Evolutionary conservation across 805 yeast species (phyloP), one percentile per base, ranked within the genome.

Genomic region (Candida rishiriensis): DNA sequence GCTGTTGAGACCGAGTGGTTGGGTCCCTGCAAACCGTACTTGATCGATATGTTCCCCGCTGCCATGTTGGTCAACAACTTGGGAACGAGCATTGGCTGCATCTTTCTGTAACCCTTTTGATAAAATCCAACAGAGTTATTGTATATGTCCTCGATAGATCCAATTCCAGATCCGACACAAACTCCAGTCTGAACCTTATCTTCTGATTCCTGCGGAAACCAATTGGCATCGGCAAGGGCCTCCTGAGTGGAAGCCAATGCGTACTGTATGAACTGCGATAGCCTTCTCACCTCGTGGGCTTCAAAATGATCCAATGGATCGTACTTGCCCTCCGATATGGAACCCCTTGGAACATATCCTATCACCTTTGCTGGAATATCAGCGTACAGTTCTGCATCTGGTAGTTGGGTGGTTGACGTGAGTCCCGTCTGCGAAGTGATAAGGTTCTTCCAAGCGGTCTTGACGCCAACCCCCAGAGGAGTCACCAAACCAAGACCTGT

Each of bases 121-220:
- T 62, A 55, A 48, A 78, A 78, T 2, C 71, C 69, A 12, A 78
- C 71, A 1, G 88, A 64, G 53, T 83, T 87, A 3, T 78, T 83
- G 55, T 79, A 80, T 0, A 78, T 64, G 47, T 88, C 95, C 14
- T 79, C 83, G 39, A 91, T 73, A 2, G 95, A 86, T 0, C 97
- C 98, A 40, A 93, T 86, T 0, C 97, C 96, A 1, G 96, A 83
- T 1, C 98, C 99, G 9, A 91, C 77, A n/a, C 88, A 82, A 2
- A 87, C 89, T 2, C 97, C 95, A 3, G 79, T 66, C 35, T 63
- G 54, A 2, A 59, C 44, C 42, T 57, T 60, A 57, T 56, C 74
- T 49, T 61, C 57, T 1, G 63, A 65, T 1, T 65, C 45, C 2
- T 43, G 44, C 0, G 81, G 76, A 28, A 57, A 46, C 73, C 83